Base-by-base conservation (phyloP, 352 stramenopile species). In the Globisporangium nodosum region DNA sequence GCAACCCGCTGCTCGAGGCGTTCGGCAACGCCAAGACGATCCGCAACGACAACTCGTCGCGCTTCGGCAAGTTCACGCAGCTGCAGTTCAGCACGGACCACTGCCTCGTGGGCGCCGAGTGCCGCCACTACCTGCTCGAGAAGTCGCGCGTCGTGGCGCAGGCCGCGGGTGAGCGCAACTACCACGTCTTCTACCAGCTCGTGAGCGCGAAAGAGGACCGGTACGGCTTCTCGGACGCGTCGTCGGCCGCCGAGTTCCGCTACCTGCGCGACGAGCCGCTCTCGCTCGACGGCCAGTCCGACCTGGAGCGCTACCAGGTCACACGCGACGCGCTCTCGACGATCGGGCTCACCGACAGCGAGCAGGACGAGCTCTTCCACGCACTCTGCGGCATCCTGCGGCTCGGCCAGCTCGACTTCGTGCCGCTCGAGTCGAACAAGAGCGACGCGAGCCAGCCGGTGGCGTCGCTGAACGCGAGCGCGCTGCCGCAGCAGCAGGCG, bases 141-240 rank as follows among this genome's bases (percentile, higher is more conserved):
- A 99, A 99, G 68, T 96, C 96, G 1, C 91, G 97, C 16, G 85
- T 99, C 6, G 78, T 98, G 6, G 71, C 78, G 20, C 95, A 98
- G 61, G 78, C 81, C 2, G 30, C 69, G 0, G 85, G 90, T 1
- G 97, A 99, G 70, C 80, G 97, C 37, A 99, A 99, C 68, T 99
- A 98, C 82, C 97, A 99, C 73, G 97, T 99, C 24, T 99, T 99
- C 69, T 99, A 99, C 76, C 89, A 98, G 66, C 74, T 98, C 11
- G 71, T 89, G 30, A 89, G 74, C 18, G 84, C 82, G 3, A 73
- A 79, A 11, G 81, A 92, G 50, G 51, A 68, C 3, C 61, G 60
- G 27, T 94, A 85, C 39, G 70, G 72, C 35, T 90, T 93, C 58
- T 49, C 54, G 0, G 52, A 71, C 12, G 71, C 78, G n/a, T 83